A percentile compares a stretch with the other conserved stretches of the same genome.
phyloP scores from a whole-genome alignment of 192 early-diverging fungal genomes.

The Pilobolus umbonatus region DNA sequence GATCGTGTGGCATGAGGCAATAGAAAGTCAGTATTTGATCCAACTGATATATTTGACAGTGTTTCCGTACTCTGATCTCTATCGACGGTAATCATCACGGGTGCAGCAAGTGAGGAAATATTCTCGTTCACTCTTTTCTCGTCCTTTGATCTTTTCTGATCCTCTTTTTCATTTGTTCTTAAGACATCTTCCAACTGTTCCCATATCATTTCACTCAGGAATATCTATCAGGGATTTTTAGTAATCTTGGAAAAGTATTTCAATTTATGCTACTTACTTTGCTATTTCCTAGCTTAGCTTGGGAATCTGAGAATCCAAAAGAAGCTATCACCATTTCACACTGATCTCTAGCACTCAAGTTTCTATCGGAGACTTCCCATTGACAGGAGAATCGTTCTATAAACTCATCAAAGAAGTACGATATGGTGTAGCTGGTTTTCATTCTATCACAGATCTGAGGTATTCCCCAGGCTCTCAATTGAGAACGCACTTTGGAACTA shows the following conservation, averaged over 20 bases:
- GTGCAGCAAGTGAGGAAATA: neutral
- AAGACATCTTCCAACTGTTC: slow-evolving; percentile 78
- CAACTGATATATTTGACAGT: slow-evolving; percentile 25
- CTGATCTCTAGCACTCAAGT: slow-evolving; percentile 27
- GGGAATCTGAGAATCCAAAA: slow-evolving; percentile 51
- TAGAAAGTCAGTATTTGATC: slow-evolving; percentile 24
- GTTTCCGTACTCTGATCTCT: slow-evolving; percentile 25
- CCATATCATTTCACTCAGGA: slow-evolving; percentile 76
- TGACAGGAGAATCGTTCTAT: slow-evolving; percentile 68
- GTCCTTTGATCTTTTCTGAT: slow-evolving; percentile 36
- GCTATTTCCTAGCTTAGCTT: slow-evolving; percentile 54
- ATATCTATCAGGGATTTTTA: slow-evolving; percentile 42
- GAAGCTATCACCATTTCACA: slow-evolving; percentile 47
- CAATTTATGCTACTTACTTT: slow-evolving; percentile 29
- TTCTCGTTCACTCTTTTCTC: slow-evolving; percentile 37
- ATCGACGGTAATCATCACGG: slow-evolving; percentile 6
- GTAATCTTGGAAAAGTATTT: neutral
- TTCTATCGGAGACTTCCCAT: too few species aligned
- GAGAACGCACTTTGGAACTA: slow-evolving; percentile 58
- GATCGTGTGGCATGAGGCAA: neutral
- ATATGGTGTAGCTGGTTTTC: slow-evolving; percentile 67
- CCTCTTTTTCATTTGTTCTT: slow-evolving; percentile 61
- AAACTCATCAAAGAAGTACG: slow-evolving; percentile 74
- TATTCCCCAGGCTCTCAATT: slow-evolving; percentile 69
- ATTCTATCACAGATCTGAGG: slow-evolving; percentile 61